Percentiles rank a stretch among this genome's conserved stretches.
phyloP scores from a whole-genome alignment of 805 yeast genomes.

The Starmera caribaea region DNA sequence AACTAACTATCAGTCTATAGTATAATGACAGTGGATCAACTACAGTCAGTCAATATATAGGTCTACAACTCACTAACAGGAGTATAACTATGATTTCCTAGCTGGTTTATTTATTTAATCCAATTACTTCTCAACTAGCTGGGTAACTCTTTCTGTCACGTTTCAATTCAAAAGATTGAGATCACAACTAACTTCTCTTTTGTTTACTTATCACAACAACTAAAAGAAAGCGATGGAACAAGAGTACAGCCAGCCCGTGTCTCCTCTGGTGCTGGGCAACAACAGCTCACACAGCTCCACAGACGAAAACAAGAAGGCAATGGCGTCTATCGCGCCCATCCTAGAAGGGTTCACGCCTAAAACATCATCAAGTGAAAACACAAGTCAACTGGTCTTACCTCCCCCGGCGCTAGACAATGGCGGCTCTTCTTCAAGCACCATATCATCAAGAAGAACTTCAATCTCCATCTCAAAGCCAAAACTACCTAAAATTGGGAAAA shows the following conservation, averaged over 20 bases:
- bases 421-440: conserved; percentile 5
- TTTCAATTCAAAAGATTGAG: background rate
- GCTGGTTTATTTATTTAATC: too few species aligned
- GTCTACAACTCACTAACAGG: too few species aligned
- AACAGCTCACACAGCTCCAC: conserved; percentile 3
- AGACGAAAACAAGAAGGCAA: conserved; percentile 41
- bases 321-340: conserved; percentile 75
- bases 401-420: conserved; percentile 10
- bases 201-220: too few species aligned
- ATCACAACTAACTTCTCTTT: too few species aligned
- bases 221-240: too few species aligned
- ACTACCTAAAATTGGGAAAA: conserved; percentile 73
- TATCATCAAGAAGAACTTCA: conserved; percentile 7
- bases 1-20: too few species aligned
- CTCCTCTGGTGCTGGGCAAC: conserved; percentile 20
- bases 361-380: conserved; percentile 44
- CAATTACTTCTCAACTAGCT: too few species aligned
- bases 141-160: too few species aligned
- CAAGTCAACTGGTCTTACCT: conserved; percentile 15
- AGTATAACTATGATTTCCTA: too few species aligned
- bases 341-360: conserved; percentile 66
- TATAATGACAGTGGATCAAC: too few species aligned
- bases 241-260: conserved; percentile 12
- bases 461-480: conserved; percentile 24
- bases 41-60: too few species aligned